phyloP scores from a whole-genome alignment of 2,329 filamentous ascomycete genomes.

The Xenoacremonium recifei region DNA sequence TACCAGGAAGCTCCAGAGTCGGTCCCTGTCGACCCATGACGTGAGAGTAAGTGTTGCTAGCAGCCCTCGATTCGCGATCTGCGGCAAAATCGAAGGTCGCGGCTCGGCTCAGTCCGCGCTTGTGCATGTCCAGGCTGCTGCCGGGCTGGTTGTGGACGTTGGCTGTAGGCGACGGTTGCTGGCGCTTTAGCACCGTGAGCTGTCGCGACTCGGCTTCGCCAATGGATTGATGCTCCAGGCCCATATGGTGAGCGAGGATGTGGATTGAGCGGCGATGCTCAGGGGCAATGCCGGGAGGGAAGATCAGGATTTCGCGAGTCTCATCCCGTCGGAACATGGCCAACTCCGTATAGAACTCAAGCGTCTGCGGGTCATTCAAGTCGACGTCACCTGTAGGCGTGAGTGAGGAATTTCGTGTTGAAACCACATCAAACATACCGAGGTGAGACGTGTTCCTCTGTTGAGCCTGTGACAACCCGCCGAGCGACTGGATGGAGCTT shows the following conservation, averaged over 20 bases:
- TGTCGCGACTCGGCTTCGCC: conserved; percentile 85
- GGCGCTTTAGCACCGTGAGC: conserved; percentile 80
- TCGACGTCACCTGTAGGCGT: conserved; percentile 64
- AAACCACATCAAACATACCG: conserved; percentile 36
- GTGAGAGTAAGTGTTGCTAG: conserved; percentile 65
- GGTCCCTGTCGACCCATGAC: conserved; percentile 78
- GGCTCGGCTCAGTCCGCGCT: conserved; percentile 83
- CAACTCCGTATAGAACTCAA: conserved; percentile 88
- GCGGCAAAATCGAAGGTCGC: conserved; percentile 97
- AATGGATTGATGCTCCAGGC: conserved; percentile 84
- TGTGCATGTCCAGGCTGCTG: conserved; percentile 71
- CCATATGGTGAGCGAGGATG: conserved; percentile 93
- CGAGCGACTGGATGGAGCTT: conserved; percentile 79
- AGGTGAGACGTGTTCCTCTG: conserved; percentile 43
- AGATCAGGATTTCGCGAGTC: conserved; percentile 76
- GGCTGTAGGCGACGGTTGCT: conserved; percentile 50
- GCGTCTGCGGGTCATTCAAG: conserved; percentile 83
- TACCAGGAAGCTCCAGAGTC: conserved; percentile 85
- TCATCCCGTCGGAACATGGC: conserved; percentile 83
- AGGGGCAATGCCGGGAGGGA: conserved; percentile 76
- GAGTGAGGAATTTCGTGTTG: conserved; percentile 6
- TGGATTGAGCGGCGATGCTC: conserved; percentile 88
- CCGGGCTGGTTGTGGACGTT: conserved; percentile 58
- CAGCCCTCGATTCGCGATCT: conserved; percentile 65
- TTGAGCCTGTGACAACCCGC: conserved; percentile 64